Conservation (phyloP, 495 filamentous ascomycete species). For the Penicillium fimorum region DNA sequence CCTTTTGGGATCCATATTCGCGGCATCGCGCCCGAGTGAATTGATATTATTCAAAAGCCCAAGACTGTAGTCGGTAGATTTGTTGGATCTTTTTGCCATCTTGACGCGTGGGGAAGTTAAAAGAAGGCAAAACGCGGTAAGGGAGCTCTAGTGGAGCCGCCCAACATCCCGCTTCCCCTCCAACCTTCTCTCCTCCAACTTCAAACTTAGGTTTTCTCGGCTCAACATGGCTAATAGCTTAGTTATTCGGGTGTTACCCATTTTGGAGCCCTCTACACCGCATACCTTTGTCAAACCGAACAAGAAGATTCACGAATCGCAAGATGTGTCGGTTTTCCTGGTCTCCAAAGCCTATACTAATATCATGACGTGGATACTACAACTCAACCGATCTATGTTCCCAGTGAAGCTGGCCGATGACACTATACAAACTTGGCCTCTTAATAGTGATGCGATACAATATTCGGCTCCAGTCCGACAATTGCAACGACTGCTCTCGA, state of each 20-base stretch:
- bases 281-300: constrained; percentile 35
- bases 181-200: neutral
- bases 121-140: constrained; percentile 4
- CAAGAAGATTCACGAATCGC: constrained; percentile 79
- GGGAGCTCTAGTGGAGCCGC: constrained; percentile 9
- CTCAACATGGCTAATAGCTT: constrained; percentile 24
- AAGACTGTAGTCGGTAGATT: neutral
- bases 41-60: constrained; percentile 1
- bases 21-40: neutral
- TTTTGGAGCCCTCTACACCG: constrained; percentile 28
- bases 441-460: constrained; percentile 45
- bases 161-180: neutral
- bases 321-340: constrained; percentile 75
- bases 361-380: constrained; percentile 80
- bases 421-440: constrained; percentile 52
- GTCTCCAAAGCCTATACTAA: constrained; percentile 78
- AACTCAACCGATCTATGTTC: constrained; percentile 86
- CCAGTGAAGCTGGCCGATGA: constrained; percentile 51
- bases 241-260: constrained; percentile 30
- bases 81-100: constrained; percentile 1
- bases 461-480: constrained; percentile 61
- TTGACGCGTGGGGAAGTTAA: constrained; percentile 6
- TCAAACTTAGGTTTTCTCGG: neutral
- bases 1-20: neutral
- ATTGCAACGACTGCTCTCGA: constrained; percentile 60